Evolutionary conservation across 495 filamentous ascomycete species (phyloP), one percentile per base, ranked within the genome.

Genomic region (Xylaria palmicola): DNA sequence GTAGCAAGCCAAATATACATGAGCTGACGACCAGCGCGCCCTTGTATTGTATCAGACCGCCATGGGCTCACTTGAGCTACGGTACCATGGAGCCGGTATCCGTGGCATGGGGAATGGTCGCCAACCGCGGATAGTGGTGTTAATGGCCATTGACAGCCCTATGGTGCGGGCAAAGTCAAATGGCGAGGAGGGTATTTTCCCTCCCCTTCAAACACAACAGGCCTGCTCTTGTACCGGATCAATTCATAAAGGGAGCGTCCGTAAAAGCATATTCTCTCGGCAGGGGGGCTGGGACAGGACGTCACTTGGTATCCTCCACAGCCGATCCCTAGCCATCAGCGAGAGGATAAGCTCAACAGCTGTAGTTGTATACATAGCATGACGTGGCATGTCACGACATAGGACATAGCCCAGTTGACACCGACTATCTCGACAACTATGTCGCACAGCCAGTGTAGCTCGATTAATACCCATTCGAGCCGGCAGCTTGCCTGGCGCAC

Each of bases 401-500:
- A 22, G 19, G 0, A 10, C 20, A 39, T 4, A n/a, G 13, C 29
- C 10, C 9, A 39, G 22, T 2, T 53, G 20, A 27, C 10, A 39
- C 12, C 19, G 39, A 30, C 39, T 56, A 13, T n/a, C 24, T 29
- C 8, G 17, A 41, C 39, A 17, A 37, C 27, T 9, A 6, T 22
- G 22, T 19, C 44, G 32, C 34, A 44, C 8, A 12, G 53, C 37
- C 10, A 22, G 17, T 8, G 17, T 20, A 36, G 37, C 20, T 57
- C 22, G 12, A 17, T 39, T 24, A 29, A 1, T 26, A 39, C 26
- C 13, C 10, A 8, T 40, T 26, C 20, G 34, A 53, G 6, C 17
- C 48, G 55, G 55, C 48, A 52, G n/a, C 10, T 52, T 52, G 57
- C 27, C 57, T 32, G 10, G 29, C 12, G 41, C 27, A 32, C 43